phyloP scores from a whole-genome alignment of 257 asterid genomes.

The Capsicum pubescens region DNA sequence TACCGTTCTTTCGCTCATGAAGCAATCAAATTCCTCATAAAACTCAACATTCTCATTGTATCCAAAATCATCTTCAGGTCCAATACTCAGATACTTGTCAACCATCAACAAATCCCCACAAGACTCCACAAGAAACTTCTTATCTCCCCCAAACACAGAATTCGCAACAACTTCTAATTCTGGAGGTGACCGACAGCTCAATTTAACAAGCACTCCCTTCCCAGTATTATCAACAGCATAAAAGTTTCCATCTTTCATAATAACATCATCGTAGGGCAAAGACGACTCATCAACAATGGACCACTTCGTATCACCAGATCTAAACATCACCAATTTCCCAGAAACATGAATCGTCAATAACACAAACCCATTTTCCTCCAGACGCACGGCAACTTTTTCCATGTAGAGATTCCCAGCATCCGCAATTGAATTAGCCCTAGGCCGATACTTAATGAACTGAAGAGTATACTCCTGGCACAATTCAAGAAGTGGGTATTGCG shows the following conservation, averaged over 20 bases:
- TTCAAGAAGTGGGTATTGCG: constrained; percentile 53
- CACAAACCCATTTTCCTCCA: constrained; percentile 46
- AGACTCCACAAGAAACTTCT: constrained; percentile 76
- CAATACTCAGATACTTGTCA: constrained; percentile 67
- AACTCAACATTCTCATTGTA: constrained; percentile 62
- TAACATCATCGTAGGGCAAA: constrained; percentile 77
- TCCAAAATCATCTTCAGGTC: constrained; percentile 66
- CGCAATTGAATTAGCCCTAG: constrained; percentile 69
- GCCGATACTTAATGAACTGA: constrained; percentile 72
- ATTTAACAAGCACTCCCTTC: constrained; percentile 54
- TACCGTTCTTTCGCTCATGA: constrained; percentile 69
- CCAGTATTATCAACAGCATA: constrained; percentile 78
- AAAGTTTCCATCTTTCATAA: constrained; percentile 54
- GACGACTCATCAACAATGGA: constrained; percentile 59
- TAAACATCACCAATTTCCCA: constrained; percentile 70
- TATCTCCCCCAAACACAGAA: constrained; percentile 73
- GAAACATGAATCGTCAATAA: constrained; percentile 73
- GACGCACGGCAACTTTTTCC: constrained; percentile 76
- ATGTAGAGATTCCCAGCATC: constrained; percentile 78
- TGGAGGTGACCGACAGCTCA: constrained; percentile 36
- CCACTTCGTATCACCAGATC: constrained; percentile 80
- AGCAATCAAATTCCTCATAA: constrained; percentile 73
- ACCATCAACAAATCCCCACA: constrained; percentile 69
- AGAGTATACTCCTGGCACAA: constrained; percentile 70
- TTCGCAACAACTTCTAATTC: constrained; percentile 48